Evolutionary conservation across 148 eudicot genomes (phyloP).

Genomic region (Chenopodium formosanum): DNA sequence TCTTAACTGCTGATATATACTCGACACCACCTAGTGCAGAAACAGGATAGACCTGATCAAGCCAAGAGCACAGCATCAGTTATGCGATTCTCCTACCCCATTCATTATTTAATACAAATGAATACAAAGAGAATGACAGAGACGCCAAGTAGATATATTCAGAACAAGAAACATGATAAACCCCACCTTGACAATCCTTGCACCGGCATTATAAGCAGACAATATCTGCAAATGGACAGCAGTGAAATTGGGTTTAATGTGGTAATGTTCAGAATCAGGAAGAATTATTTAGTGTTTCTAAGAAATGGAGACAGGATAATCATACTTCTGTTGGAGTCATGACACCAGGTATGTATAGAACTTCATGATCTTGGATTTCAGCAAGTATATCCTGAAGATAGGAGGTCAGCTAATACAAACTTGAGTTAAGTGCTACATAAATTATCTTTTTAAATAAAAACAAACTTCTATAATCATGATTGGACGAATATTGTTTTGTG

Average conservation of each 20-base stretch:
- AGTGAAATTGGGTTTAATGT: neutral
- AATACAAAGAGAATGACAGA: neutral
- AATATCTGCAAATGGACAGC: slow-evolving; percentile 49
- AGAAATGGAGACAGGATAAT: neutral
- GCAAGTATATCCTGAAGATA: slow-evolving; percentile 51
- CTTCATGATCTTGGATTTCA: slow-evolving; percentile 41
- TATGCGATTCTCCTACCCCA: neutral
- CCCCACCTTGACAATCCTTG: slow-evolving; percentile 73
- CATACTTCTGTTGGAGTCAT: slow-evolving; percentile 94
- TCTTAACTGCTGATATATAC: slow-evolving; percentile 69
- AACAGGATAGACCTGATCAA: slow-evolving; percentile 71
- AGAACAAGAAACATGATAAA: neutral
- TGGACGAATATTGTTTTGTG: neutral
- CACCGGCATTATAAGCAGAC: slow-evolving; percentile 65
- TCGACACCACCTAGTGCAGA: slow-evolving; percentile 71
- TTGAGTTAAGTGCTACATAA: neutral
- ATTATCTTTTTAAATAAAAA: no score
- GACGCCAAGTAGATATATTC: neutral
- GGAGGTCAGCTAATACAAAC: neutral
- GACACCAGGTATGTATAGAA: slow-evolving; percentile 83
- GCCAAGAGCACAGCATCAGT: neutral
- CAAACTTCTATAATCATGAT: neutral
- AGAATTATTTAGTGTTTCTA: neutral
- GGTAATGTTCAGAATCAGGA: neutral
- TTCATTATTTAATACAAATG: neutral